Conservation (phyloP, 371 early-diverging fungal genomes). For the Apophysomyces elegans region DNA sequence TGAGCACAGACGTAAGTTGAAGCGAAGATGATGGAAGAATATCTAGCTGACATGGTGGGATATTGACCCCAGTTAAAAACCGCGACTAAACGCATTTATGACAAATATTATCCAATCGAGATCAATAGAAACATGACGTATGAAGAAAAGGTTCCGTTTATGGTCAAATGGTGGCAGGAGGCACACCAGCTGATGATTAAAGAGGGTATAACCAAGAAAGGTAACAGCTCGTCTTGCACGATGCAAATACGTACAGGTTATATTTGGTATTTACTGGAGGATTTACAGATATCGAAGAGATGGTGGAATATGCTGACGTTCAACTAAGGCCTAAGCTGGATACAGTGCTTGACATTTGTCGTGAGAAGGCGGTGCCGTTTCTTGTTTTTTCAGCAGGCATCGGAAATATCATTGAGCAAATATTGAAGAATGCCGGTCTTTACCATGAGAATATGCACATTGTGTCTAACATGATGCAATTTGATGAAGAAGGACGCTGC, state of each 20-base stretch:
- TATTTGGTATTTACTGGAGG: background rate
- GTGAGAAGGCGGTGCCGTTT: conserved; percentile 54
- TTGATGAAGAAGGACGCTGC: conserved; percentile 55
- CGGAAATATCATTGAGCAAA: conserved; percentile 68
- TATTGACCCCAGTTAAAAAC: conserved; percentile 44
- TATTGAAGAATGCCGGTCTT: conserved; percentile 44
- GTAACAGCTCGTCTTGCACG: conserved; percentile 21
- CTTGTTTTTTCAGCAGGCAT: conserved; percentile 81
- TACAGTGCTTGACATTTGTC: conserved; percentile 46
- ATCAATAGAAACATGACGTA: conserved; percentile 52
- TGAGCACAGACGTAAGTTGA: conserved; percentile 47
- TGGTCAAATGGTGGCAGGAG: conserved; percentile 77
- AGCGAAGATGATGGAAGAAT: background rate
- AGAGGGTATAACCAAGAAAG: conserved; percentile 52
- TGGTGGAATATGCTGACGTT: conserved; percentile 58
- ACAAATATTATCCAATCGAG: conserved; percentile 78
- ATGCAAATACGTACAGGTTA: background rate
- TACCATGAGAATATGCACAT: conserved; percentile 66
- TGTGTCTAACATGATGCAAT: conserved; percentile 76
- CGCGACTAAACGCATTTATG: conserved; percentile 49
- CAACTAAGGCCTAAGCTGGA: conserved; percentile 55
- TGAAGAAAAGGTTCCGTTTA: conserved; percentile 67
- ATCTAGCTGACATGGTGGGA: conserved; percentile 1
- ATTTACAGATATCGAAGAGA: conserved; percentile 47
- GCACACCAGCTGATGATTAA: conserved; percentile 61